Evolutionary conservation across 1,284 basidiomycete species (phyloP), one percentile per base, ranked within the genome.

Genomic region (Cryptococcus maquisensis): DNA sequence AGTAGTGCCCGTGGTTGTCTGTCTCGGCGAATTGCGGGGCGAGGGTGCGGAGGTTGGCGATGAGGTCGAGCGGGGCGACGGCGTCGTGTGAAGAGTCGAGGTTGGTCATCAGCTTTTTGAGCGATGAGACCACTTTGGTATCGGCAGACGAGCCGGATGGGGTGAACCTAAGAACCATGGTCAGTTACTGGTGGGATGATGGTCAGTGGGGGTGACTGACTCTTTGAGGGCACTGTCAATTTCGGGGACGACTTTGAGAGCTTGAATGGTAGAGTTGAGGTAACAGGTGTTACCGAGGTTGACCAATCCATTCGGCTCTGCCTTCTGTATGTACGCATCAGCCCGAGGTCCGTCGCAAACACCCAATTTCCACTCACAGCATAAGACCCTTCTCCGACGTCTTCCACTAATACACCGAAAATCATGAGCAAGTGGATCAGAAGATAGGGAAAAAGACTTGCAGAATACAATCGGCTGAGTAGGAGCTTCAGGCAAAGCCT

Each of bases 211-310:
- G 15, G n/a, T 2, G n/a, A 75, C 83, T 65, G 68, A 87, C 84
- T 74, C 74, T 59, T 73, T 74, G 20, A 95, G 79, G 1, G 88
- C 86, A 1, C 78, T 72, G 64, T 88, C 86, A 1, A 98, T 81
- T 67, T 97, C 91, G 0, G 93, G 92, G 52, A 98, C 88, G 3
- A 87, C 85, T 18, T 91, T 86, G 60, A 98, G 81, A 15, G 90
- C 87, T 78, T 98, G 95, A 2, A 98, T 79, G 0, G 90, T 93
- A 6, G 95, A 86, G 70, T 97, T 98, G 84, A 98, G 90, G 76
- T 98, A 98, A 68, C 68, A 75, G 36, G 72, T 68, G 54, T 76
- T 73, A 49, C 74, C 66, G 21, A 74, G 58, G 49, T 67, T 71
- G 53, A 68, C 56, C 6, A 72, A 59, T 8, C 67, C 71, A 20